Conservation (phyloP, 2,329 filamentous ascomycete species). For the Phialophora expanda region DNA sequence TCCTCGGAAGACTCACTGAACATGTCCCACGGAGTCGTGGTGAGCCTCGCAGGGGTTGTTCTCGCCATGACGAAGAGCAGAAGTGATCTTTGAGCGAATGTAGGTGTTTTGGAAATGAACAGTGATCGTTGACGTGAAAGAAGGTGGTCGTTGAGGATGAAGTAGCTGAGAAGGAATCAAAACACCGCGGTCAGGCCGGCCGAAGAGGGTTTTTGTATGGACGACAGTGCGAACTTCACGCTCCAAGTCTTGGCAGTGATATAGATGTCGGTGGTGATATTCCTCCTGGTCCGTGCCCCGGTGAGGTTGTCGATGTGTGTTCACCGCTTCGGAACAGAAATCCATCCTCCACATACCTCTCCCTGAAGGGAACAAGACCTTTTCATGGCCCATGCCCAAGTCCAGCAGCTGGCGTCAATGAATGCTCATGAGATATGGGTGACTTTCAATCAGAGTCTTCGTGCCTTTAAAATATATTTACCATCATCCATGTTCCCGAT, state of each 20-base stretch:
- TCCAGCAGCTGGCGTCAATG: too few relatives aligned
- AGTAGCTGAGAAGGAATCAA: background rate
- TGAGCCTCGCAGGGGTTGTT: background rate
- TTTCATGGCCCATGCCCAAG: background rate
- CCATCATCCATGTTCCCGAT: background rate
- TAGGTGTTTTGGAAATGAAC: conserved; percentile 7
- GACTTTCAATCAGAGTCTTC: background rate
- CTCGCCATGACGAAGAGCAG: conserved; percentile 2
- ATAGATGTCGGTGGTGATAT: background rate
- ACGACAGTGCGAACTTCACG: conserved; percentile 8
- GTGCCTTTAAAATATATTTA: background rate
- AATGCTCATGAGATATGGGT: background rate
- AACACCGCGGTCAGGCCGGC: background rate
- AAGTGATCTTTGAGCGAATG: conserved; percentile 11
- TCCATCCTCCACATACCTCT: background rate
- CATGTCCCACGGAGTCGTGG: background rate
- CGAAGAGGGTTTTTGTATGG: conserved; percentile 13
- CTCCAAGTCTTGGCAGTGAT: conserved; percentile 12
- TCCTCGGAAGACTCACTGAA: conserved; percentile 5
- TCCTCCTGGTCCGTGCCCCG: background rate
- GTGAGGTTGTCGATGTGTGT: conserved; percentile 1
- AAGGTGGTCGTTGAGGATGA: background rate
- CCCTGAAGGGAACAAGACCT: background rate
- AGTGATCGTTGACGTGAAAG: background rate
- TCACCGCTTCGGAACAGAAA: conserved; percentile 3